phyloP scores from a whole-genome alignment of 148 eudicot species.

The Rhododendron griersonianum region DNA sequence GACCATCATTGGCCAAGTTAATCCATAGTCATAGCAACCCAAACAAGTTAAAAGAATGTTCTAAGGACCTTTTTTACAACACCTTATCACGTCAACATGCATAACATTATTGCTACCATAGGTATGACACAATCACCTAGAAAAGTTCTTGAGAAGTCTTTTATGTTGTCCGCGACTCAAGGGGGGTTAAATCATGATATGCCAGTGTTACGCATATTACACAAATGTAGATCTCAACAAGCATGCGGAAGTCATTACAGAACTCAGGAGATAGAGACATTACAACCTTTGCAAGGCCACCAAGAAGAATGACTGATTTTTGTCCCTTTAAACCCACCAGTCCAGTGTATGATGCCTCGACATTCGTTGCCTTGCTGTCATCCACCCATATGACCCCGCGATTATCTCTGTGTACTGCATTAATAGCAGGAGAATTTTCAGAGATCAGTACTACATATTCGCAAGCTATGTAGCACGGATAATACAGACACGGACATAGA shows the following conservation, averaged over 20 bases:
- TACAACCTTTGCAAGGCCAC: conserved; percentile 14
- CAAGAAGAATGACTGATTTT: conserved; percentile 5
- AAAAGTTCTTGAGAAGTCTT: background rate
- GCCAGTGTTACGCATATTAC: background rate
- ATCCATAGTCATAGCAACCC: background rate
- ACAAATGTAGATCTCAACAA: background rate
- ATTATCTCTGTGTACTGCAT: conserved; percentile 10
- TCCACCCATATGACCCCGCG: conserved; percentile 14
- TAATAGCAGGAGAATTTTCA: background rate
- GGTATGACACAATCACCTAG: background rate
- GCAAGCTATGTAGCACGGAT: background rate
- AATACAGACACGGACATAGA: too few species aligned
- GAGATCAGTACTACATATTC: background rate
- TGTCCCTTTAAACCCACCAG: conserved; percentile 8
- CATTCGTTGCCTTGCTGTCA: conserved; percentile 17
- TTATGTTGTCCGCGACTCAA: background rate
- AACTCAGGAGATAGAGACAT: background rate
- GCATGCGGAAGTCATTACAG: background rate
- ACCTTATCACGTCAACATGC: background rate
- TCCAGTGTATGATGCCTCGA: conserved; percentile 11
- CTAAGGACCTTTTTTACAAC: background rate
- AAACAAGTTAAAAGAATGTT: background rate
- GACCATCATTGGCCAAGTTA: too few species aligned
- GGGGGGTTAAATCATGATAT: background rate
- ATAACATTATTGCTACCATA: background rate